Evolutionary conservation across 345 rosid species (phyloP).

Genomic region (Sapria himalayana): DNA sequence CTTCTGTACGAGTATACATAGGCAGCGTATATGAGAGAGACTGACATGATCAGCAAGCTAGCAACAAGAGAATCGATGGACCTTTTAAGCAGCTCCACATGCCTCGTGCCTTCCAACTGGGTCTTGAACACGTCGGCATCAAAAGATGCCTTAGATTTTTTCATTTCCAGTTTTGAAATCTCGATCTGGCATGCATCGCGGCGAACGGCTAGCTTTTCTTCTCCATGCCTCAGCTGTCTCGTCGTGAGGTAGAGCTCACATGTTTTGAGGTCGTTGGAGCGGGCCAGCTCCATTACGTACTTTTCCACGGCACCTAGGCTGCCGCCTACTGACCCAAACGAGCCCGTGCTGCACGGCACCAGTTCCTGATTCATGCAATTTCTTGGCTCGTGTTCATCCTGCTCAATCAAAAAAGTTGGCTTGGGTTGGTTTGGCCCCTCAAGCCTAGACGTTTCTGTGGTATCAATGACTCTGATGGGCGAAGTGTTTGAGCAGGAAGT

Average conservation of each 20-base stretch:
- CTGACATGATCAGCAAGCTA: slow-evolving; percentile 40
- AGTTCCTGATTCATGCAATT: slow-evolving; percentile 19
- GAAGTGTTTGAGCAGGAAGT: slow-evolving; percentile 10
- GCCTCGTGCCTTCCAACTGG: slow-evolving; percentile 41
- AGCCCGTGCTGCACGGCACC: slow-evolving; percentile 12
- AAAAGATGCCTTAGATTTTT: slow-evolving; percentile 43
- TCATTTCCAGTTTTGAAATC: slow-evolving; percentile 54
- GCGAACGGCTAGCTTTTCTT: slow-evolving; percentile 27
- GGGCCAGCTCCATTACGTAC: slow-evolving; percentile 38
- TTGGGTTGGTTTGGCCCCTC: no score
- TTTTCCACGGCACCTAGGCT: slow-evolving; percentile 26
- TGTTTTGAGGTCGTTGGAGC: slow-evolving; percentile 55
- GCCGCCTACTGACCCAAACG: no score
- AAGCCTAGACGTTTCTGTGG: slow-evolving; percentile 7
- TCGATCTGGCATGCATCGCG: slow-evolving; percentile 34
- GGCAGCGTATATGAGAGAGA: slow-evolving; percentile 34
- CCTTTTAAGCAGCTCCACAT: slow-evolving; percentile 39
- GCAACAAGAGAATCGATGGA: slow-evolving; percentile 65
- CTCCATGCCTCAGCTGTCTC: slow-evolving; percentile 29
- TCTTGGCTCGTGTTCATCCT: no score
- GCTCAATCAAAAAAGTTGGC: no score
- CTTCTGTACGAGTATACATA: slow-evolving; percentile 40
- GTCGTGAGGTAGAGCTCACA: slow-evolving; percentile 32
- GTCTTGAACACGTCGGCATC: slow-evolving; percentile 54
- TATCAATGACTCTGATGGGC: slow-evolving; percentile 5